Evolutionary conservation across 108 stramenopile genomes (phyloP).

Genomic region (Fragilariopsis cylindrus): DNA sequence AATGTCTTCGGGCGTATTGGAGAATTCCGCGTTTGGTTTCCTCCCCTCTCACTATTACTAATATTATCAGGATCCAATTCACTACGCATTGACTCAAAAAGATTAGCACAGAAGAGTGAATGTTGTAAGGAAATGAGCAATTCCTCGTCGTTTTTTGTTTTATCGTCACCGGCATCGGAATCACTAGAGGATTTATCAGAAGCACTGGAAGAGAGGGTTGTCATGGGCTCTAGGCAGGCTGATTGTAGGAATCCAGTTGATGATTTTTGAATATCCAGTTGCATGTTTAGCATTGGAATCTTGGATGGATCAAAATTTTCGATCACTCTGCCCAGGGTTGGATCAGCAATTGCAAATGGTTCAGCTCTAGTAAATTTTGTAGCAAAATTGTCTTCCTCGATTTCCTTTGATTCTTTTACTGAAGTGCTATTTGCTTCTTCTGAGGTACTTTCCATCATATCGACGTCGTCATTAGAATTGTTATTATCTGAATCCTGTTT

Average conservation of each 20-base stretch:
- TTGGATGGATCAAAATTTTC: constrained; percentile 81
- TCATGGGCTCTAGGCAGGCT: constrained; percentile 60
- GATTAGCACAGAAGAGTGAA: constrained; percentile 84
- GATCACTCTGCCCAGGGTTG: constrained; percentile 73
- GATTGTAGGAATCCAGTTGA: constrained; percentile 74
- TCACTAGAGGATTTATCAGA: not conserved
- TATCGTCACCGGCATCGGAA: not conserved
- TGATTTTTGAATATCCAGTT: constrained; percentile 76
- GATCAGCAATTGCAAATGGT: constrained; percentile 81
- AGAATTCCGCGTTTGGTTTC: not conserved
- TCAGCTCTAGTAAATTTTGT: constrained; percentile 62
- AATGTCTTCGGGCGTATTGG: not conserved
- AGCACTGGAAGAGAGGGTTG: constrained; percentile 18
- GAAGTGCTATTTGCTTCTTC: not conserved
- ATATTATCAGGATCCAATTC: constrained; percentile 49
- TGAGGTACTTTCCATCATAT: constrained; percentile 11
- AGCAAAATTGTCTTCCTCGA: constrained; percentile 14
- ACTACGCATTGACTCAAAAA: constrained; percentile 81
- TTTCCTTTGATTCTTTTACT: not conserved
- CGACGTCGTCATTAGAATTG: not conserved
- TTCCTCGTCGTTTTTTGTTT: constrained; percentile 51
- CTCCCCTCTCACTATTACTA: constrained; percentile 11
- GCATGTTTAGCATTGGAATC: constrained; percentile 74
- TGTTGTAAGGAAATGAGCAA: constrained; percentile 80
- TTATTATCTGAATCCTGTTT: not conserved